Percentiles rank a stretch among this genome's conserved stretches.
Conservation (phyloP, 768 basidiomycete genomes). For the Kwoniella sp. region DNA sequence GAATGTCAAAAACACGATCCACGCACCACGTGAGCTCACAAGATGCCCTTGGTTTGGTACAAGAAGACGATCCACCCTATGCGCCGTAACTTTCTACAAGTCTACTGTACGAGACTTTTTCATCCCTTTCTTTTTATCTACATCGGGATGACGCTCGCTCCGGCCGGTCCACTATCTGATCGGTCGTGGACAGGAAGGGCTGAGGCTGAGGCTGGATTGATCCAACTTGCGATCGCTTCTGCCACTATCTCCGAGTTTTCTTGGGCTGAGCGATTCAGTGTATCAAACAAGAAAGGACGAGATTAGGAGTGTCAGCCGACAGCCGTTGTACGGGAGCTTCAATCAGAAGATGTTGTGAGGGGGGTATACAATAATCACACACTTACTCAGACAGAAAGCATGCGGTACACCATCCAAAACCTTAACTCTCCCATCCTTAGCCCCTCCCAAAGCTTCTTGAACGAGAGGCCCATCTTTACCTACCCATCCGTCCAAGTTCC, state of each 20-base stretch:
- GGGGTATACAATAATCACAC: background rate
- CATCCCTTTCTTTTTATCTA: no score
- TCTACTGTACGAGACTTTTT: no score
- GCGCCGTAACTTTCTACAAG: no score
- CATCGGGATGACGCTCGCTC: slow-evolving; percentile 16
- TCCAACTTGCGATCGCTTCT: slow-evolving; percentile 38
- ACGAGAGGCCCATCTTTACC: slow-evolving; percentile 63
- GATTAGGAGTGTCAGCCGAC: no score
- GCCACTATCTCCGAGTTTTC: slow-evolving; percentile 38
- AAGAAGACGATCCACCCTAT: no score
- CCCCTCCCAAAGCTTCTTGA: slow-evolving; percentile 58
- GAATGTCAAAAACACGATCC: no score
- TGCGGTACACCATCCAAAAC: slow-evolving; percentile 65
- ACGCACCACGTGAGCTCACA: no score
- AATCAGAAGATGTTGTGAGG: background rate
- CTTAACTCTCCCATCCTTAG: slow-evolving; percentile 59
- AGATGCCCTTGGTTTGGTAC: no score
- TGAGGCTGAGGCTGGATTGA: slow-evolving; percentile 17
- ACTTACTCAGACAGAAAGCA: slow-evolving; percentile 73
- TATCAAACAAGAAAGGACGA: no score
- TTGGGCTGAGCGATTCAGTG: slow-evolving; percentile 1
- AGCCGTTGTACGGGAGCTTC: background rate
- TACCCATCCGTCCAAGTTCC: slow-evolving; percentile 70
- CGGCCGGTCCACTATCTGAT: background rate
- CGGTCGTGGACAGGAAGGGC: background rate